Base-by-base conservation (phyloP, 139 green algal genomes). In the Chlorella sorokiniana region DNA sequence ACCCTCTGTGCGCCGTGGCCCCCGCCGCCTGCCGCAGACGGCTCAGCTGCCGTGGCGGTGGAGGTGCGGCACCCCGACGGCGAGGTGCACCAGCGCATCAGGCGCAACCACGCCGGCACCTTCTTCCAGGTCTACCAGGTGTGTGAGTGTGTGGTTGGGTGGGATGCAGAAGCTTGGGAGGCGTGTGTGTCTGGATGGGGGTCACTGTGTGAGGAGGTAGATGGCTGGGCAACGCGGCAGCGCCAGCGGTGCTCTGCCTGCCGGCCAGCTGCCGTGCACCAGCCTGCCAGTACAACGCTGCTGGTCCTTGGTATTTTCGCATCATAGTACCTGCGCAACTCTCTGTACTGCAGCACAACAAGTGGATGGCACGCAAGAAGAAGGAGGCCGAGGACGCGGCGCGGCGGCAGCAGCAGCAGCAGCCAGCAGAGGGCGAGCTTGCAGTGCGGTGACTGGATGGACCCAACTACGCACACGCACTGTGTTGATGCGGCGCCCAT, bases 271-370 rank as follows among this genome's bases (percentile, higher is more conserved):
- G n/a, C n/a, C n/a, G n/a, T n/a, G n/a, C n/a, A n/a, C n/a, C n/a
- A n/a, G n/a, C n/a, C n/a, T n/a, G n/a, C n/a, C n/a, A n/a, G n/a
- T n/a, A n/a, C n/a, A n/a, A n/a, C n/a, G n/a, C 27, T 22, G 22
- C 23, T 8, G 22, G 7, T 67, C 59, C 59, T 31, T 67, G 18
- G 16, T 33, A 35, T 10, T 37, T 33, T 11, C 8, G 23, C 22
- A 11, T 11, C 23, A 67, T 31, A 67, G 8, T 33, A 29, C 20
- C 33, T 7, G 8, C 35, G 31, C 82, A 82, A 69, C 81, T 93
- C 20, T 93, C 90, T 68, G 90, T n/a, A n/a, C n/a, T n/a, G n/a
- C n/a, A 96, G 74, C 81, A 86, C 64, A 96, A 96, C 85, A 96
- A 96, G 84, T 96, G 92, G 91, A 65, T 80, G 23, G 61, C 82